A percentile compares a stretch with the other conserved stretches of the same genome.
Conservation (phyloP, 768 basidiomycete genomes). For the Lentinula sp. region DNA sequence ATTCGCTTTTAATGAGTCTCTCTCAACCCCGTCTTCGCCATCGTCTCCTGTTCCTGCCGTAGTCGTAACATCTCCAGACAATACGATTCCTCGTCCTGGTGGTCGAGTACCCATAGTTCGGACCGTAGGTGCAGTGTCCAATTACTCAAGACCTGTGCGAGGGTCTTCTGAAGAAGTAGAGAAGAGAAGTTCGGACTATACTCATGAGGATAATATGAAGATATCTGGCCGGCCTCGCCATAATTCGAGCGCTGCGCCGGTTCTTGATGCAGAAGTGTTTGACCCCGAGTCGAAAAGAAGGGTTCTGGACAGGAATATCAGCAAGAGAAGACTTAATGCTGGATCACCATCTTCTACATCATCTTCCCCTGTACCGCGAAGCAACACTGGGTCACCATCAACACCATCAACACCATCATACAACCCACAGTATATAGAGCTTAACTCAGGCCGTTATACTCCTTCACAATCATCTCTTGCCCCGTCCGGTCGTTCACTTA, state of each 20-base stretch:
- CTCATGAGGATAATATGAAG: background rate
- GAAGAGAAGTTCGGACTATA: constrained; percentile 26
- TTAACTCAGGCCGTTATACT: background rate
- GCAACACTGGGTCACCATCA: background rate
- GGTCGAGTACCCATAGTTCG: constrained; percentile 30
- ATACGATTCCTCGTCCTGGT: constrained; percentile 13
- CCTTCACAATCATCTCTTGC: background rate
- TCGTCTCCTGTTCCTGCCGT: constrained; percentile 40
- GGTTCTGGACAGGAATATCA: constrained; percentile 56
- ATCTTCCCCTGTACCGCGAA: background rate
- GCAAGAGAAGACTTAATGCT: background rate
- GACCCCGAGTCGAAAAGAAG: constrained; percentile 38
- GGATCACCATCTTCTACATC: background rate
- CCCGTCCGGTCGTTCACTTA: background rate
- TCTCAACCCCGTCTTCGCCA: constrained; percentile 9
- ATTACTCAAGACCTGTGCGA: constrained; percentile 62
- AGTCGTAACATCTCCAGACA: constrained; percentile 43
- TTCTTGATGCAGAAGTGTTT: constrained; percentile 12
- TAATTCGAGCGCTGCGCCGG: constrained; percentile 5
- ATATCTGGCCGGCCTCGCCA: constrained; percentile 1
- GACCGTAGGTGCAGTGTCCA: constrained; percentile 39
- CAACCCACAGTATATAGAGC: background rate
- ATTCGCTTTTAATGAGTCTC: background rate
- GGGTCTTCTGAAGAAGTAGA: background rate
- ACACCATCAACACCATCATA: background rate